Percentiles rank a stretch among this genome's conserved stretches.
Conservation (phyloP, 208 protist species). For the Acanthamoeba polyphaga region DNA sequence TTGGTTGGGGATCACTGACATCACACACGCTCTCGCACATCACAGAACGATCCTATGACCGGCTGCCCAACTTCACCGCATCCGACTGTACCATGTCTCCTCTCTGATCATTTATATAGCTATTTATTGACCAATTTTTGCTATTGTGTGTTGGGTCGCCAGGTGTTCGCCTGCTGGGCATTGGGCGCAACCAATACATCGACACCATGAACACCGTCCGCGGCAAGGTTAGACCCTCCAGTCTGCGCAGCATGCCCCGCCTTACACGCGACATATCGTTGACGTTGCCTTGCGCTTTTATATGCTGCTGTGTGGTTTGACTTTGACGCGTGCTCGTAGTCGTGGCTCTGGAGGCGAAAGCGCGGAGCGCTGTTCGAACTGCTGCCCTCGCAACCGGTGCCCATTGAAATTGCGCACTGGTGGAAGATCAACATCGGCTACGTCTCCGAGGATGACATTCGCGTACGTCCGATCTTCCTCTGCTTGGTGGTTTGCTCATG, state of each 20-base stretch:
- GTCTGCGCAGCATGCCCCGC: no score
- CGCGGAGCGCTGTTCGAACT: constrained; percentile 81
- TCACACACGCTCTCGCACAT: background rate
- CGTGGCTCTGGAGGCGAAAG: constrained; percentile 85
- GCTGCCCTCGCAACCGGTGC: constrained; percentile 84
- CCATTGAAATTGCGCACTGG: constrained; percentile 88
- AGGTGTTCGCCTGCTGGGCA: constrained; percentile 94
- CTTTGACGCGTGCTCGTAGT: background rate
- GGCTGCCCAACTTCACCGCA: constrained; percentile 98
- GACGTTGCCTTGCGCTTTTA: no score
- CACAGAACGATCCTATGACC: constrained; percentile 94
- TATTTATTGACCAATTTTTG: constrained; percentile 12
- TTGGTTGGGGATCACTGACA: no score
- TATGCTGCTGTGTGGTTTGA: no score
- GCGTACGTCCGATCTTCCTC: constrained; percentile 32
- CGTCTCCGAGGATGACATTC: constrained; percentile 84
- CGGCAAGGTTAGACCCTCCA: constrained; percentile 89
- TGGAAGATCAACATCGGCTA: constrained; percentile 86
- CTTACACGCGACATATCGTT: no score
- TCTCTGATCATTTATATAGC: background rate
- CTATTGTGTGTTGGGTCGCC: background rate
- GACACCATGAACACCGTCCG: constrained; percentile 96
- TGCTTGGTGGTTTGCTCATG: background rate
- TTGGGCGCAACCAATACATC: constrained; percentile 98
- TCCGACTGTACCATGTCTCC: constrained; percentile 90